phyloP scores from a whole-genome alignment of 352 stramenopile genomes.

The Phytophthora aleatoria region DNA sequence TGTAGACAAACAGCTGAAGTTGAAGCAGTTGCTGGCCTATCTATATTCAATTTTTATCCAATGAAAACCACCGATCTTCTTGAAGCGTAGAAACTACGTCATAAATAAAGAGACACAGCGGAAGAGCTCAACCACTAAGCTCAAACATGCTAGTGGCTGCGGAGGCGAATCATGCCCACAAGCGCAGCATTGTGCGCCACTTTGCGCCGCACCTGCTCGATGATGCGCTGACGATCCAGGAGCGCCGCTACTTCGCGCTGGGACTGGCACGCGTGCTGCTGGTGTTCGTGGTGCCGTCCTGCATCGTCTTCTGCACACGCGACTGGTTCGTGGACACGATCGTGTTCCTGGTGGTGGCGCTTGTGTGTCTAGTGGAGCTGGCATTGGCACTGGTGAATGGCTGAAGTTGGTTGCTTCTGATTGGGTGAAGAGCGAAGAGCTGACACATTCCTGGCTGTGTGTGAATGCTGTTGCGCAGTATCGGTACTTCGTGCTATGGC shows the following conservation, averaged over 20 bases:
- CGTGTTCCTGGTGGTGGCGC: constrained; percentile 61
- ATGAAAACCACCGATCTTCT: constrained; percentile 19
- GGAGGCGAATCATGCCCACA: constrained; percentile 53
- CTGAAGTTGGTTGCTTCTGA: constrained; percentile 1
- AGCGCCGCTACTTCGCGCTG: constrained; percentile 62
- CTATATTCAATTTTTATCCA: constrained; percentile 37
- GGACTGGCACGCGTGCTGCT: constrained; percentile 54
- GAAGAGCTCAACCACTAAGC: neutral
- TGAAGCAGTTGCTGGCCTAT: constrained; percentile 22
- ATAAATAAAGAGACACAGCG: constrained; percentile 16
- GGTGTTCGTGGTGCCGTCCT: constrained; percentile 59
- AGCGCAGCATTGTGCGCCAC: constrained; percentile 72
- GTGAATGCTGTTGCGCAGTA: constrained; percentile 42
- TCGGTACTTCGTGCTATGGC: constrained; percentile 72
- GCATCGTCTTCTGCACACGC: constrained; percentile 51
- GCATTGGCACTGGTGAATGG: constrained; percentile 53
- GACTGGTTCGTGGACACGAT: constrained; percentile 64
- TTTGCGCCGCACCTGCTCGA: constrained; percentile 75
- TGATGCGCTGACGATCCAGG: constrained; percentile 50
- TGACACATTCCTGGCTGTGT: constrained; percentile 16
- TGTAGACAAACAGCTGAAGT: constrained; percentile 22
- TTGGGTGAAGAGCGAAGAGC: neutral
- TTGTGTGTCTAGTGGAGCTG: constrained; percentile 58
- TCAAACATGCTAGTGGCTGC: constrained; percentile 36
- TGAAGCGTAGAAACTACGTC: constrained; percentile 8